phyloP scores from a whole-genome alignment of 2,329 filamentous ascomycete species.

The Penicillium sp. region DNA sequence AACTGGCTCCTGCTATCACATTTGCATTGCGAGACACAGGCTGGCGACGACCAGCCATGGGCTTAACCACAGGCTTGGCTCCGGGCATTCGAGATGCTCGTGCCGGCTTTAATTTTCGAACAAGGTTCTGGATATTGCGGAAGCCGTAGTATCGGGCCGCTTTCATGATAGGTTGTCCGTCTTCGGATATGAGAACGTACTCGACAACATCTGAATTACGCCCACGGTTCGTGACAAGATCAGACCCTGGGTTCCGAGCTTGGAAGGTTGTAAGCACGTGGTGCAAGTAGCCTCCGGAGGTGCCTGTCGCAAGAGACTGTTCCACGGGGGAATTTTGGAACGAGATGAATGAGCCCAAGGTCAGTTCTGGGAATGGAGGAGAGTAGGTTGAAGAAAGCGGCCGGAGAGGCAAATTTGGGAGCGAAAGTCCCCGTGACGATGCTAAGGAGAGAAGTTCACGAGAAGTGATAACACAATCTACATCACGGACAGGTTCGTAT shows the following conservation, averaged over 20 bases:
- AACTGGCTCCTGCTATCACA: constrained; percentile 26
- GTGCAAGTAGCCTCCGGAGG: constrained; percentile 85
- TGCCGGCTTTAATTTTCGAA: constrained; percentile 83
- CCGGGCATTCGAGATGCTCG: constrained; percentile 77
- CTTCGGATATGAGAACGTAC: constrained; percentile 64
- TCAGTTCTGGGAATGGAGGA: constrained; percentile 69
- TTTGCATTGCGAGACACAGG: constrained; percentile 34
- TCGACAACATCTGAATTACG: constrained; percentile 91
- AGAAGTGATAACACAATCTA: constrained; percentile 97
- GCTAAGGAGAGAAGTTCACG: constrained; percentile 91
- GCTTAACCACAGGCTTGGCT: constrained; percentile 54
- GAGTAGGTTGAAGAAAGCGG: constrained; percentile 50
- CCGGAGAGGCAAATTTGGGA: constrained; percentile 67
- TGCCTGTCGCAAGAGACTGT: constrained; percentile 62
- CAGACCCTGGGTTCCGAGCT: constrained; percentile 67
- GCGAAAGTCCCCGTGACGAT: constrained; percentile 72
- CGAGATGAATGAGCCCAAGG: constrained; percentile 73
- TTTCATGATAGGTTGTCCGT: constrained; percentile 65
- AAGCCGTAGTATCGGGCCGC: constrained; percentile 95
- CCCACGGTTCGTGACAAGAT: constrained; percentile 69
- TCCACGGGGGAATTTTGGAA: constrained; percentile 44
- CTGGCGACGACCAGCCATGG: constrained; percentile 38
- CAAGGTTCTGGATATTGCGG: constrained; percentile 96
- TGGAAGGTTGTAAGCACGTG: constrained; percentile 78
- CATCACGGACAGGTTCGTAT: constrained; percentile 66